Evolutionary conservation across 2,329 filamentous ascomycete genomes (phyloP).

Genomic region (Aspergillus sp.): DNA sequence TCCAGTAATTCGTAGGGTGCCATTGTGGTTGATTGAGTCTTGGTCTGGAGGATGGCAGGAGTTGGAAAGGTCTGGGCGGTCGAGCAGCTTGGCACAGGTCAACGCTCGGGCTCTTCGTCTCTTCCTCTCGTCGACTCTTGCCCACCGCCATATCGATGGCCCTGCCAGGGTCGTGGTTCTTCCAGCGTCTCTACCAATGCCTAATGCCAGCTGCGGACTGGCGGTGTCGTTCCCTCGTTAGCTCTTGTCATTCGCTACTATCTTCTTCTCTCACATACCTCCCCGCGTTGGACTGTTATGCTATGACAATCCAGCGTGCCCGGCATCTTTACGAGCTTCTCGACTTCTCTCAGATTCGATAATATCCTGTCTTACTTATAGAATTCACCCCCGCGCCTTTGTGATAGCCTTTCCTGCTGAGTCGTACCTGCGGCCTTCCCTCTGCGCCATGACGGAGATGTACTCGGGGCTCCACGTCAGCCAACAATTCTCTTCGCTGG

Average conservation of each 20-base stretch:
- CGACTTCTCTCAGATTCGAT: no score
- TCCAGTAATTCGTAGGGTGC: constrained; percentile 58
- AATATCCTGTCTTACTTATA: constrained; percentile 14
- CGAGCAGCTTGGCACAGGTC: constrained; percentile 6
- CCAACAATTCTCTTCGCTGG: constrained; percentile 30
- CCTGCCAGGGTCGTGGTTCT: constrained; percentile 1
- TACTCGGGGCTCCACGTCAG: constrained; percentile 31
- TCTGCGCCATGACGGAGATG: constrained; percentile 27
- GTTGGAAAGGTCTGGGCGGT: constrained; percentile 8
- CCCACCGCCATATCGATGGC: background rate
- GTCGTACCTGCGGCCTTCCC: constrained; percentile 6
- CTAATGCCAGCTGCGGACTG: background rate
- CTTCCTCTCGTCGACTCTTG: background rate
- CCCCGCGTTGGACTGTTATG: no score
- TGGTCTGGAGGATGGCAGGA: no score
- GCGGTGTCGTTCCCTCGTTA: constrained; percentile 3
- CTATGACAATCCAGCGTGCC: no score
- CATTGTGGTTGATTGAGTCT: no score
- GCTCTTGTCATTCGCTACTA: constrained; percentile 4
- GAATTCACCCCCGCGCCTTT: constrained; percentile 11
- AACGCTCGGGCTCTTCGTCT: constrained; percentile 13
- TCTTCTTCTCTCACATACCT: no score
- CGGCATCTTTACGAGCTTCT: no score
- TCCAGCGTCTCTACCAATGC: background rate
- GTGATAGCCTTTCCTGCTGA: constrained; percentile 10